Percentiles rank a stretch among this genome's conserved stretches.
These are phyloP conservation scores for Tardiomyces blankii DNA, from an alignment of 1,139 yeast species.

Conservation along the genomic window DNA sequence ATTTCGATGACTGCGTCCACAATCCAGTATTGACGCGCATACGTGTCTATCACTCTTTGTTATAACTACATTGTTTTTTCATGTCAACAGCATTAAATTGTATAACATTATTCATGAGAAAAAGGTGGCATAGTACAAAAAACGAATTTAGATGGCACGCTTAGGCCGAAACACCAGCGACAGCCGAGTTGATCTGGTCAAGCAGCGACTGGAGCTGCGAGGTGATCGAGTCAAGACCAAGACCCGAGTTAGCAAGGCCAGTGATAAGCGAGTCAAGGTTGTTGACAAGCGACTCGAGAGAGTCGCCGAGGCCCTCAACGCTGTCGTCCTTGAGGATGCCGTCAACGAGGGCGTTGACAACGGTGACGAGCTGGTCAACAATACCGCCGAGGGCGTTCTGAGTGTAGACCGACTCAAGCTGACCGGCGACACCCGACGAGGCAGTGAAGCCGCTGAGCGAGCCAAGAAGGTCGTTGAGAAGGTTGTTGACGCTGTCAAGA, in stretches of 20 bases:
- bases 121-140: too few species aligned
- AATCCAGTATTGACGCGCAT: too few species aligned
- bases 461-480: not conserved
- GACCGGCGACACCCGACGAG: not conserved
- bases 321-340: not conserved
- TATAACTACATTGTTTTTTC: too few species aligned
- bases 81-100: too few species aligned
- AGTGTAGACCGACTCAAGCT: not conserved
- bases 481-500: not conserved
- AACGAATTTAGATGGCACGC: too few species aligned
- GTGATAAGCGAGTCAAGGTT: not conserved
- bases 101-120: too few species aligned
- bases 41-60: too few species aligned
- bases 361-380: not conserved
- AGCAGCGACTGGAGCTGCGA: not conserved
- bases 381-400: not conserved
- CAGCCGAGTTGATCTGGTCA: not conserved
- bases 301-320: not conserved
- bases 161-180: not conserved
- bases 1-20: too few species aligned
- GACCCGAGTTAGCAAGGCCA: not conserved
- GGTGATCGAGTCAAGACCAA: not conserved
- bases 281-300: not conserved
- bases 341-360: not conserved
- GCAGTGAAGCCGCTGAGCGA: not conserved